phyloP scores from a whole-genome alignment of 257 asterid species.

The Solanum stenotomum region DNA sequence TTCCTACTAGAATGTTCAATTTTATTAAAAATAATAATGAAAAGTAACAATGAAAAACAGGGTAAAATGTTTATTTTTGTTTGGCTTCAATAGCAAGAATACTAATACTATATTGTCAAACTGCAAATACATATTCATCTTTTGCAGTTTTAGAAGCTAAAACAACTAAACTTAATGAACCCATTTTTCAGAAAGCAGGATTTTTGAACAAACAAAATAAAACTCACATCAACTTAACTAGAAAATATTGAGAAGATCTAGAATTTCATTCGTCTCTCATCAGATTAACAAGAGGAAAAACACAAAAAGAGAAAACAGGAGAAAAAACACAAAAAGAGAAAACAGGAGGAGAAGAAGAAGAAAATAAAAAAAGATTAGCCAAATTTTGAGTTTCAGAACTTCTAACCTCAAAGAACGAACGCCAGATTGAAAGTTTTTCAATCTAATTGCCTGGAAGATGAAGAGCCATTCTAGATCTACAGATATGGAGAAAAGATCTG shows the following conservation, averaged over 20 bases:
- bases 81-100: neutral
- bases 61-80: neutral
- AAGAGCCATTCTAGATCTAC: neutral
- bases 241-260: neutral
- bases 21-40: too few species aligned
- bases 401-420: neutral
- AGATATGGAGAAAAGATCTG: neutral
- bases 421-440: neutral
- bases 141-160: neutral
- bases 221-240: neutral
- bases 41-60: too few species aligned
- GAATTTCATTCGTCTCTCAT: neutral
- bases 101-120: neutral
- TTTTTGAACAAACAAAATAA: too few species aligned
- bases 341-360: neutral
- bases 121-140: neutral
- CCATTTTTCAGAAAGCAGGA: neutral
- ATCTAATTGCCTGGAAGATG: neutral
- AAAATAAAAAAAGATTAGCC: too few species aligned
- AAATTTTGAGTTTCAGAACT: neutral
- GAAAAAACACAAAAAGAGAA: neutral
- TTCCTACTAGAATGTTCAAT: neutral
- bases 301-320: neutral
- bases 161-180: neutral
- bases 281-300: neutral